These are phyloP conservation scores for Teratosphaeria viscida DNA, from an alignment of 2,329 filamentous ascomycete genomes.

Conservation along the genomic window DNA sequence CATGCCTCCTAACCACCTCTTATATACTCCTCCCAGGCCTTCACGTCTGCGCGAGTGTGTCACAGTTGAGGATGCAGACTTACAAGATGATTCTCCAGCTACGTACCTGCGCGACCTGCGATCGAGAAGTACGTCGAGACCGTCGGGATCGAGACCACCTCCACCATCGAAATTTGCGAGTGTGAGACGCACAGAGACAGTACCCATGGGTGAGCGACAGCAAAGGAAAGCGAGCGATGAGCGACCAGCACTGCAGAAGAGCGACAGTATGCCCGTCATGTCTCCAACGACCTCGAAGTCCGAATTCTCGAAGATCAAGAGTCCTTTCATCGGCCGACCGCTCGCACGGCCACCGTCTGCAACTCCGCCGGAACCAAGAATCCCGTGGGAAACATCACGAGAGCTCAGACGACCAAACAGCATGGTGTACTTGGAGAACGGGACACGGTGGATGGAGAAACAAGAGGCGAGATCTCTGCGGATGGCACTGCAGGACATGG, in stretches of 20 bases:
- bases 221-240: slow-evolving; percentile 9
- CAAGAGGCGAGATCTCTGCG: slow-evolving; percentile 62
- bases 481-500: slow-evolving; percentile 64
- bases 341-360: slow-evolving; percentile 17
- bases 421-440: slow-evolving; percentile 61
- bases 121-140: slow-evolving; percentile 54
- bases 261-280: slow-evolving; percentile 22
- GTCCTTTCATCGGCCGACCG: slow-evolving; percentile 23
- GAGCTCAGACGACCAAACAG: slow-evolving; percentile 47
- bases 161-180: slow-evolving; percentile 37
- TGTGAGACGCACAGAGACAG: slow-evolving; percentile 20
- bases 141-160: slow-evolving; percentile 59
- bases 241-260: slow-evolving; percentile 23
- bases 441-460: slow-evolving; percentile 69
- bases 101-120: slow-evolving; percentile 62
- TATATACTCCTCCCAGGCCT: slow-evolving; percentile 13
- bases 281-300: slow-evolving; percentile 6
- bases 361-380: background rate
- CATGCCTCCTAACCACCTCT: slow-evolving; percentile 8
- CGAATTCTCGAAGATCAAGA: slow-evolving; percentile 9
- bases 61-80: slow-evolving; percentile 11
- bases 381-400: background rate
- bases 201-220: slow-evolving; percentile 4
- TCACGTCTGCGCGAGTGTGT: slow-evolving; percentile 14
- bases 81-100: slow-evolving; percentile 38